Conservation (phyloP, 1,284 basidiomycete species). For the Chiua sp. region DNA sequence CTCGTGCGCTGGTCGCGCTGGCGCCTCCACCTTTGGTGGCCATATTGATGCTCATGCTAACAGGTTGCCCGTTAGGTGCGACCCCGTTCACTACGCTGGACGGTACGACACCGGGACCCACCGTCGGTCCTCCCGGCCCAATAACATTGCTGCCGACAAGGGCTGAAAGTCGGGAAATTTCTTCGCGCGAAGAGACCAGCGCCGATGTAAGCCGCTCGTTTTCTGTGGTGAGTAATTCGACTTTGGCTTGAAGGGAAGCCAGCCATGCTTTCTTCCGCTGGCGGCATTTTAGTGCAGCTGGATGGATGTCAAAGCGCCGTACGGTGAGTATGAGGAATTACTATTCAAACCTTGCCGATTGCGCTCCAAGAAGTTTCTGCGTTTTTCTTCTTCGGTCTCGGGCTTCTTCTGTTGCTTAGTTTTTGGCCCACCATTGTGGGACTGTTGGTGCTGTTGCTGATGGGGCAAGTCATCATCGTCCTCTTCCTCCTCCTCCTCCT, state of each 20-base stretch:
- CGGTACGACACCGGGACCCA: slow-evolving; percentile 34
- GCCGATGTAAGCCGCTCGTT: slow-evolving; percentile 90
- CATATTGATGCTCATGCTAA: slow-evolving; percentile 52
- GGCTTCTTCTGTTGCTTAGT: slow-evolving; percentile 61
- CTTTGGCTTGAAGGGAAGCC: slow-evolving; percentile 89
- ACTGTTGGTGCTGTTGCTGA: slow-evolving; percentile 32
- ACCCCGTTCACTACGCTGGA: slow-evolving; percentile 34
- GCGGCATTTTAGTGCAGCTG: slow-evolving; percentile 97
- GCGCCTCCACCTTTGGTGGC: slow-evolving; percentile 36
- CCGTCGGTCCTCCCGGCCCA: slow-evolving; percentile 39
- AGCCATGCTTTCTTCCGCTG: slow-evolving; percentile 99
- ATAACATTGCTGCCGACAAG: slow-evolving; percentile 71
- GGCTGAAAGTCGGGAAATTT: slow-evolving; percentile 77
- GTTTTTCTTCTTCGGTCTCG: slow-evolving; percentile 96
- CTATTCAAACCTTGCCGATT: slow-evolving; percentile 84
- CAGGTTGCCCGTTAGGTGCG: slow-evolving; percentile 40
- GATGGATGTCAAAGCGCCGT: slow-evolving; percentile 9
- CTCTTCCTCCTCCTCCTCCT: slow-evolving; percentile 57
- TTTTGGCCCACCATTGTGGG: slow-evolving; percentile 35
- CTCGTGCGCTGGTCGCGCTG: slow-evolving; percentile 29
- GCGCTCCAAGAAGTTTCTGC: slow-evolving; percentile 92
- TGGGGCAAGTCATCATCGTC: slow-evolving; percentile 47
- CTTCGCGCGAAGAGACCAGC: slow-evolving; percentile 79
- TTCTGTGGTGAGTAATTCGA: slow-evolving; percentile 89
- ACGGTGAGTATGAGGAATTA: slow-evolving; percentile 1